phyloP scores from a whole-genome alignment of 176 grass and related monocot genomes.

The Eremochloa ophiuroides region DNA sequence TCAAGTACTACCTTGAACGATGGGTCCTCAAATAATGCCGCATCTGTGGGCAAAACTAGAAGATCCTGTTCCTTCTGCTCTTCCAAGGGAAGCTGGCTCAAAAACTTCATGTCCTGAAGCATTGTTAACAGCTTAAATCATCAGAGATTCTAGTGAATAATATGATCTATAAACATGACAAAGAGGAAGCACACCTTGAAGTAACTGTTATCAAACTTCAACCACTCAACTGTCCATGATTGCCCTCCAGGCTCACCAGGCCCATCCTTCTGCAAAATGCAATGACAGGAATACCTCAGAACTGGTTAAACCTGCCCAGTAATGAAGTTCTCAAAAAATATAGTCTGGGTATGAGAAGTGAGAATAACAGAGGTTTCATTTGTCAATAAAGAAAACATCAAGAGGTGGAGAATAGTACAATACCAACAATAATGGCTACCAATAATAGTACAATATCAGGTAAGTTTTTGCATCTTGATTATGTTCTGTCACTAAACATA shows the following conservation, averaged over 20 bases:
- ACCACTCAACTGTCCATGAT: slow-evolving; percentile 91
- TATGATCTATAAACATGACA: slow-evolving; percentile 17
- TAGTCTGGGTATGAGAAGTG: not conserved
- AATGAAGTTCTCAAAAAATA: not conserved
- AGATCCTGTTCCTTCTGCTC: slow-evolving; percentile 77
- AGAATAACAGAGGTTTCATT: not conserved
- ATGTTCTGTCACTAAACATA: not conserved
- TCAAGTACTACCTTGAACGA: slow-evolving; percentile 60
- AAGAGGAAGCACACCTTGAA: slow-evolving; percentile 53
- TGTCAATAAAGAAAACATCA: not conserved
- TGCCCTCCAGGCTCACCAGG: slow-evolving; percentile 97
- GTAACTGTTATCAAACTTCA: slow-evolving; percentile 97
- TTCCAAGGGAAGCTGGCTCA: not conserved
- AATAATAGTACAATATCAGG: too few species aligned
- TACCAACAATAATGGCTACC: not conserved
- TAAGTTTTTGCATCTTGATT: not conserved
- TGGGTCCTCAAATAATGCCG: slow-evolving; percentile 82
- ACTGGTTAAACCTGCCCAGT: not conserved
- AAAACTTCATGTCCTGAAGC: slow-evolving; percentile 76
- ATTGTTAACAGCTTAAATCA: slow-evolving; percentile 22
- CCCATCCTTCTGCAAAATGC: slow-evolving; percentile 71
- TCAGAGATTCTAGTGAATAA: not conserved
- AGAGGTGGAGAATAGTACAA: not conserved
- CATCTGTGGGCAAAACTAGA: slow-evolving; percentile 86
- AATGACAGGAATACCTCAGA: not conserved